Evolutionary conservation across 495 filamentous ascomycete species (phyloP), one percentile per base, ranked within the genome.

Genomic region (Penicillium argentinense): DNA sequence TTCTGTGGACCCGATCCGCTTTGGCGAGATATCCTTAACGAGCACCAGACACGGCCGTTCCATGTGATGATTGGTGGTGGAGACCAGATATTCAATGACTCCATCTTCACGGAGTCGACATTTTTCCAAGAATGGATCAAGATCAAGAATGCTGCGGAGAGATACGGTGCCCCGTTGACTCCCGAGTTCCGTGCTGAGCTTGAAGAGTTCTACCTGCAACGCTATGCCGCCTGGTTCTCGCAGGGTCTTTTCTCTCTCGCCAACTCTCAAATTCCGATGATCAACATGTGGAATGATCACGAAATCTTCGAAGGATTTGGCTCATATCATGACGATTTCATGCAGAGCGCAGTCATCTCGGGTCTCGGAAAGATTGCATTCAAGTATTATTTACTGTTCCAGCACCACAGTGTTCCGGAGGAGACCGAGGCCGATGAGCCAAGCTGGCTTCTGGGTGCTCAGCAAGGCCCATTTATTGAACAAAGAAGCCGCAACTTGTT

Each of bases 61-160:
- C 93, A 98, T 69, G 91, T 96, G 28, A 97, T 98, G 95, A 80
- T 98, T 52, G 95, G 93, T 24, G 93, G 93, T 39, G 93, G 93
- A 39, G 93, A 98, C 64, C 93, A 98, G 63, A 85, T 98, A 51
- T 98, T 97, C 68, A 97, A 95, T 53, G 93, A 98, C 64, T 76
- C 73, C 9, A 82, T 88, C 25, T 86, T 88, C 64, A 73, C 79
- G 14, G 76, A 97, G 28, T 87, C 87, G 1, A 66, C 66, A 11
- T 72, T 82, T 17, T 96, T 97, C 73, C 76, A 79, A 41, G 79
- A 88, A 39, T 98, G 93, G 93, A 74, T 88, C 2, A 76, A 78
- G 54, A 89, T 87, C 48, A 91, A 87, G 69, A 90, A 90, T 54
- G 77, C 83, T 1, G 69, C 86, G 29, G 80, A 88, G 48, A 93